Conservation (phyloP, 2,329 filamentous ascomycete genomes). For the Sarocladium kiliense region DNA sequence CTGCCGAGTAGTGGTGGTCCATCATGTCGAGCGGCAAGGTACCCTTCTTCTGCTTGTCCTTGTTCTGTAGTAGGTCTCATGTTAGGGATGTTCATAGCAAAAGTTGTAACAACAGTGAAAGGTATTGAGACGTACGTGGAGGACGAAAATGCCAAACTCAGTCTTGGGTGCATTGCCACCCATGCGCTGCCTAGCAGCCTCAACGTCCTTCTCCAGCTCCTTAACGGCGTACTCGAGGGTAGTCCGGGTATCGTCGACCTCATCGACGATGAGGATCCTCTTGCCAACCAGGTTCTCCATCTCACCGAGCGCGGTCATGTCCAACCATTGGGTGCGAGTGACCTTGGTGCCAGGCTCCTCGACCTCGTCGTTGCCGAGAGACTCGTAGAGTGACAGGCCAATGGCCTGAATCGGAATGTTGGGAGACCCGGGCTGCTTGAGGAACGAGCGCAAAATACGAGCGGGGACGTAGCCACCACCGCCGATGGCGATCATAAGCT, state of each 20-base stretch:
- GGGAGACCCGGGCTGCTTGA: constrained; percentile 77
- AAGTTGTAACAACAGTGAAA: too few species aligned
- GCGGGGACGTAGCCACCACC: constrained; percentile 96
- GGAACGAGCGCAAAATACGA: constrained; percentile 94
- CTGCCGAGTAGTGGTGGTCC: constrained; percentile 70
- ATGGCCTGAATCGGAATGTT: constrained; percentile 99
- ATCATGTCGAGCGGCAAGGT: constrained; percentile 74
- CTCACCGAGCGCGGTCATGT: constrained; percentile 73
- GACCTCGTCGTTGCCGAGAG: constrained; percentile 50
- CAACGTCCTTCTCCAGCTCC: constrained; percentile 92
- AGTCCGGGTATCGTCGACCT: constrained; percentile 92
- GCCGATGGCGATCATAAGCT: constrained; percentile 97
- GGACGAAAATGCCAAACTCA: constrained; percentile 88
- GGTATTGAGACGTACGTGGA: constrained; percentile 61
- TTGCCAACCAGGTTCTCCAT: constrained; percentile 89
- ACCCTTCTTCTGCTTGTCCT: constrained; percentile 96
- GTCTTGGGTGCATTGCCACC: constrained; percentile 65
- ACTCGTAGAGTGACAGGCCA: constrained; percentile 93
- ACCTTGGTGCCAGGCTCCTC: constrained; percentile 89
- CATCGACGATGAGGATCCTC: constrained; percentile 87
- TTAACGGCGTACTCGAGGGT: constrained; percentile 91
- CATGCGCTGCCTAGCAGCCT: constrained; percentile 68
- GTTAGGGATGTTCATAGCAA: not conserved
- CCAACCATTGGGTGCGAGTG: constrained; percentile 96
- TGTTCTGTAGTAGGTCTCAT: constrained; percentile 58